phyloP scores from a whole-genome alignment of 305 asterid species.

The Fraxinus angustifolia region DNA sequence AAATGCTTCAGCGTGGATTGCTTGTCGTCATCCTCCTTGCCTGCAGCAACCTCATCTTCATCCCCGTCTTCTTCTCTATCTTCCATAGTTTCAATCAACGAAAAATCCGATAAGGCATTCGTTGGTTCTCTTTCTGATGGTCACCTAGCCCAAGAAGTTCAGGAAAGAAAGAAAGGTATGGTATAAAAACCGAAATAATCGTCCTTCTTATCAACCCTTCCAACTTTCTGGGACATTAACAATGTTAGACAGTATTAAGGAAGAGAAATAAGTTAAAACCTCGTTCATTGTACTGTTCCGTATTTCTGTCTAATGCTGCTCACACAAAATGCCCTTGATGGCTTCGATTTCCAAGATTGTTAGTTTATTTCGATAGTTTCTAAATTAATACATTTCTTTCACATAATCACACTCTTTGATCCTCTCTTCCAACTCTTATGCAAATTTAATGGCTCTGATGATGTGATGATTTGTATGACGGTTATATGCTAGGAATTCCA shows the following conservation, averaged over 20 bases:
- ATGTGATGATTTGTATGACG: no score
- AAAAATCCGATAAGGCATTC: constrained; percentile 27
- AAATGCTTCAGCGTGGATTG: constrained; percentile 68
- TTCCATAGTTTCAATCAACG: constrained; percentile 27
- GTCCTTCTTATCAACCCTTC: background rate
- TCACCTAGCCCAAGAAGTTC: constrained; percentile 29
- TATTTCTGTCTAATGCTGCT: background rate
- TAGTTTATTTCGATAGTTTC: background rate
- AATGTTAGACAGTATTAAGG: background rate
- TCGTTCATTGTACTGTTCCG: background rate
- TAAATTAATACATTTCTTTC: background rate
- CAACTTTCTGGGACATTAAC: background rate
- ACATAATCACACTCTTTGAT: background rate
- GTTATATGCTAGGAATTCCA: constrained; percentile 46
- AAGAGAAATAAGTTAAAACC: background rate
- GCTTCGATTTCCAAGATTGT: background rate
- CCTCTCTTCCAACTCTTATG: background rate
- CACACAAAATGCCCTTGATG: background rate
- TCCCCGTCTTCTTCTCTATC: constrained; percentile 41
- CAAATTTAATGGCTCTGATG: background rate
- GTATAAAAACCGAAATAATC: background rate
- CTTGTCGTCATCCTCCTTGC: constrained; percentile 32
- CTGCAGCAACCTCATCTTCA: constrained; percentile 33
- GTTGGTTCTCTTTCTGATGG: constrained; percentile 53
- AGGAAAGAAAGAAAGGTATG: constrained; percentile 51